Conservation (phyloP, 768 basidiomycete species). For the Chalciporus chontae region DNA sequence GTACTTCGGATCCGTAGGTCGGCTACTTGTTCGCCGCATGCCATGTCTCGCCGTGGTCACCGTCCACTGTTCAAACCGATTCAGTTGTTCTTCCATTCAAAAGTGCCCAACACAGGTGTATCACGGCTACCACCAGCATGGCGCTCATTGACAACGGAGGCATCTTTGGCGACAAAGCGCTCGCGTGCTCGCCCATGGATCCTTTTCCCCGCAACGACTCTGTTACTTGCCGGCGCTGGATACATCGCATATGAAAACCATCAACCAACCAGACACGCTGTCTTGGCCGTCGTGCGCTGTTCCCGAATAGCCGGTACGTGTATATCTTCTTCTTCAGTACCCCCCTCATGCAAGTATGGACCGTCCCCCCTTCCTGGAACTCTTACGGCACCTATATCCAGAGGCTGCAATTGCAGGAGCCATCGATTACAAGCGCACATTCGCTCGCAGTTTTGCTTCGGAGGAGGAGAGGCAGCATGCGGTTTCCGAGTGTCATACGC, state of each 20-base stretch:
- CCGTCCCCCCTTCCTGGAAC: neutral
- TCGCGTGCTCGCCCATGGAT: slow-evolving; percentile 18
- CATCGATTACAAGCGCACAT: slow-evolving; percentile 71
- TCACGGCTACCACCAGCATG: neutral
- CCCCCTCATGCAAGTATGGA: slow-evolving; percentile 24
- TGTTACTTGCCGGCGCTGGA: slow-evolving; percentile 31
- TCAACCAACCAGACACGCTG: slow-evolving; percentile 71
- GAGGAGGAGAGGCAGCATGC: slow-evolving; percentile 50
- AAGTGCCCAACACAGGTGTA: neutral
- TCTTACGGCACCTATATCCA: slow-evolving; percentile 30
- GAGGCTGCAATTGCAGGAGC: slow-evolving; percentile 61
- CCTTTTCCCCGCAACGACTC: slow-evolving; percentile 19
- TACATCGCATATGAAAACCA: slow-evolving; percentile 60
- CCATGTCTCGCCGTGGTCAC: slow-evolving; percentile 19
- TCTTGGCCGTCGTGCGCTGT: slow-evolving; percentile 74
- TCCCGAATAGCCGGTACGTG: slow-evolving; percentile 67
- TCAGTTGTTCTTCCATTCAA: slow-evolving; percentile 4
- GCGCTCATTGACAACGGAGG: slow-evolving; percentile 12
- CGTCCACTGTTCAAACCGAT: slow-evolving; percentile 11
- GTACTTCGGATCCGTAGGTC: no score
- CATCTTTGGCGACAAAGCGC: slow-evolving; percentile 3
- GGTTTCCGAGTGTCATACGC: slow-evolving; percentile 74
- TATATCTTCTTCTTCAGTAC: slow-evolving; percentile 19
- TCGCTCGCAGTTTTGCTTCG: slow-evolving; percentile 49
- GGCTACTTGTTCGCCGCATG: neutral